Percentiles rank a stretch among this genome's conserved stretches.
Conservation (phyloP, 2,329 filamentous ascomycete genomes). For the Westerdykella sp. region DNA sequence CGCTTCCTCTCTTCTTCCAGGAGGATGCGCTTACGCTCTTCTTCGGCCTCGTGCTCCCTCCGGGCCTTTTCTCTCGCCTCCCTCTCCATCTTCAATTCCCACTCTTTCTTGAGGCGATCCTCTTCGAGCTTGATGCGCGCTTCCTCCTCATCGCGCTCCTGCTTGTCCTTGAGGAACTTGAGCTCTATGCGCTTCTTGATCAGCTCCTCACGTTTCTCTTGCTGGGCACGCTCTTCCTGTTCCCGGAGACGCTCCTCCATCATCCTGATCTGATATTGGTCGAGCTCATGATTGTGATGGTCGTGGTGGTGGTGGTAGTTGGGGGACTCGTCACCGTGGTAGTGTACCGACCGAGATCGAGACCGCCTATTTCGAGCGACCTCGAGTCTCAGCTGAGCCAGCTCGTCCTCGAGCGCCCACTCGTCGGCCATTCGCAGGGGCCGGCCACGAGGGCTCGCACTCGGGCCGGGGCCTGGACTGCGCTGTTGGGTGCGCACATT, state of each 20-base stretch:
- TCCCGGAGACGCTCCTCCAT: slow-evolving; percentile 34
- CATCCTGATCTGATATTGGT: slow-evolving; percentile 30
- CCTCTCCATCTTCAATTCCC: slow-evolving; percentile 24
- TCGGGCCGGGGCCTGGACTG: slow-evolving; percentile 18
- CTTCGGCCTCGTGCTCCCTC: slow-evolving; percentile 9
- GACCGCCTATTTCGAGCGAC: slow-evolving; percentile 17
- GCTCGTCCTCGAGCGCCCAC: slow-evolving; percentile 32
- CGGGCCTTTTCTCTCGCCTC: slow-evolving; percentile 16
- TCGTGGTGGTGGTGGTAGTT: slow-evolving; percentile 3
- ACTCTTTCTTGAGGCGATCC: slow-evolving; percentile 27
- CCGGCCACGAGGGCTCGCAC: slow-evolving; percentile 20
- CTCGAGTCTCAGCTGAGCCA: slow-evolving; percentile 26
- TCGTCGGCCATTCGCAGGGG: slow-evolving; percentile 28
- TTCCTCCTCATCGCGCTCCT: slow-evolving; percentile 27
- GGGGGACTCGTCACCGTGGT: slow-evolving; percentile 2
- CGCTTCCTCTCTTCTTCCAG: slow-evolving; percentile 9
- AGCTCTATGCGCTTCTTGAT: slow-evolving; percentile 30
- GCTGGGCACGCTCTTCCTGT: slow-evolving; percentile 26
- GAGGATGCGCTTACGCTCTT: slow-evolving; percentile 9
- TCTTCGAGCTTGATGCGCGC: slow-evolving; percentile 21
- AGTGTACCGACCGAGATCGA: slow-evolving; percentile 19
- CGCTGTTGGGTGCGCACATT: slow-evolving; percentile 30
- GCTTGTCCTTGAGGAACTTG: slow-evolving; percentile 31
- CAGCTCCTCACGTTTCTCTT: slow-evolving; percentile 36
- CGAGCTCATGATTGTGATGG: slow-evolving; percentile 25